A percentile compares a stretch with the other conserved stretches of the same genome.
Conservation (phyloP, 2,329 filamentous ascomycete genomes). For the Plectosphaerella plurivora region DNA sequence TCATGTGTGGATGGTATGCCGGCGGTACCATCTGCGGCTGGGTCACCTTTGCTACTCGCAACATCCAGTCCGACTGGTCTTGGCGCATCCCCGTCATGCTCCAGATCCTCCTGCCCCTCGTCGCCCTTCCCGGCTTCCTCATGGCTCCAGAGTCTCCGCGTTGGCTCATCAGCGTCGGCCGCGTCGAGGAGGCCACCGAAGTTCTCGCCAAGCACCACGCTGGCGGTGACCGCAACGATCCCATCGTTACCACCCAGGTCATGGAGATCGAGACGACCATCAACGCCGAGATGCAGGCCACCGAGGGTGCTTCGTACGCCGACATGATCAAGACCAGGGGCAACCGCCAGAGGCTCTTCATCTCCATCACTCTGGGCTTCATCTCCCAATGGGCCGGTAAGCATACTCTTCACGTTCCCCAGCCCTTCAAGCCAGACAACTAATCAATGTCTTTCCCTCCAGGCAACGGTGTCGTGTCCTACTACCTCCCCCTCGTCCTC, state of each 20-base stretch:
- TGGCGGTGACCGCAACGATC: constrained; percentile 34
- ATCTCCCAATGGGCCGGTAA: neutral
- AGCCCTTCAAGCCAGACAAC: constrained; percentile 13
- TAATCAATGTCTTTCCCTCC: constrained; percentile 48
- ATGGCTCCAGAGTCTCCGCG: constrained; percentile 34
- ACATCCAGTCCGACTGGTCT: constrained; percentile 18
- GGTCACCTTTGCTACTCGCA: constrained; percentile 6
- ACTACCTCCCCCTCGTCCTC: constrained; percentile 32
- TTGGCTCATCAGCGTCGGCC: constrained; percentile 40
- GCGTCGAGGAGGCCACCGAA: constrained; percentile 34
- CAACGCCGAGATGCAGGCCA: constrained; percentile 27
- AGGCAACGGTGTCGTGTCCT: constrained; percentile 24
- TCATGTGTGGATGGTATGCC: neutral
- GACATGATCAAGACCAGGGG: constrained; percentile 13
- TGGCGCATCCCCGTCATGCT: constrained; percentile 42
- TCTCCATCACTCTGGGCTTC: neutral
- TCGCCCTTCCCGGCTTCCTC: constrained; percentile 29
- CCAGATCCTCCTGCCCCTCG: constrained; percentile 35
- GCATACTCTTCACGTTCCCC: too few relatives aligned
- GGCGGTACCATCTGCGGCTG: too few relatives aligned
- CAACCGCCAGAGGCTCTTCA: constrained; percentile 10
- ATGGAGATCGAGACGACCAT: constrained; percentile 45
- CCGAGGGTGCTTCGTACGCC: constrained; percentile 12
- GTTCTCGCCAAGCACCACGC: constrained; percentile 45
- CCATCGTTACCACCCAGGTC: constrained; percentile 42